These are phyloP conservation scores for Boletus huronensis DNA, from an alignment of 768 basidiomycete genomes.

Conservation along the genomic window DNA sequence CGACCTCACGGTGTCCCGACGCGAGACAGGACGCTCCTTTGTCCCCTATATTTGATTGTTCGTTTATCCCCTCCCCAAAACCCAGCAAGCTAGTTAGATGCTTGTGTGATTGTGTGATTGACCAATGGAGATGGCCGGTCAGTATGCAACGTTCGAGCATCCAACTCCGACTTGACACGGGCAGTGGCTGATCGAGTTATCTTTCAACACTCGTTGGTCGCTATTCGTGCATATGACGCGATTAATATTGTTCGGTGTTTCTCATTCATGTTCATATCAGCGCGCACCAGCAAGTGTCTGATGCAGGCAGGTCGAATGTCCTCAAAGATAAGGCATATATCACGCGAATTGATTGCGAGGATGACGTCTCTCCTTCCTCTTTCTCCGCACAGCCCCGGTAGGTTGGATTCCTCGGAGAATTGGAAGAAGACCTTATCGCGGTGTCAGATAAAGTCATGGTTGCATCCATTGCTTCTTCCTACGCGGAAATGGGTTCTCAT, in stretches of 20 bases:
- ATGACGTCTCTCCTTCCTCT: neutral
- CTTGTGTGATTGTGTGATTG: conserved; percentile 3
- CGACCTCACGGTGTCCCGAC: conserved; percentile 6
- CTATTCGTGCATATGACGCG: conserved; percentile 8
- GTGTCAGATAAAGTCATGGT: conserved; percentile 5
- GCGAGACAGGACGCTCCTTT: neutral
- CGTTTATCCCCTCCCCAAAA: conserved; percentile 2
- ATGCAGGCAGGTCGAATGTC: neutral
- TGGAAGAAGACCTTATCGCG: conserved; percentile 10
- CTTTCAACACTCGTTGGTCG: neutral
- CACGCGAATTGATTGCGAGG: neutral
- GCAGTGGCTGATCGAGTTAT: conserved; percentile 8
- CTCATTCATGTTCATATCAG: conserved; percentile 13
- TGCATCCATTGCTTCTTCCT: conserved; percentile 4
- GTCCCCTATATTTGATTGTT: conserved; percentile 5
- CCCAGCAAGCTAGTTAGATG: neutral
- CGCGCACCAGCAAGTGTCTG: neutral
- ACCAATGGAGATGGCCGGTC: neutral
- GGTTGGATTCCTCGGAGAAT: conserved; percentile 19
- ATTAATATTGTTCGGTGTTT: conserved; percentile 12
- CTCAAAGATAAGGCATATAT: conserved; percentile 8
- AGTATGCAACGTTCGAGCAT: neutral
- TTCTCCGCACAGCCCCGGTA: conserved; percentile 5
- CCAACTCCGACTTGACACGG: conserved; percentile 16
- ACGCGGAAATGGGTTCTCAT: neutral